Base-by-base conservation (phyloP, 495 filamentous ascomycete species). In the Lichina pygmaea region DNA sequence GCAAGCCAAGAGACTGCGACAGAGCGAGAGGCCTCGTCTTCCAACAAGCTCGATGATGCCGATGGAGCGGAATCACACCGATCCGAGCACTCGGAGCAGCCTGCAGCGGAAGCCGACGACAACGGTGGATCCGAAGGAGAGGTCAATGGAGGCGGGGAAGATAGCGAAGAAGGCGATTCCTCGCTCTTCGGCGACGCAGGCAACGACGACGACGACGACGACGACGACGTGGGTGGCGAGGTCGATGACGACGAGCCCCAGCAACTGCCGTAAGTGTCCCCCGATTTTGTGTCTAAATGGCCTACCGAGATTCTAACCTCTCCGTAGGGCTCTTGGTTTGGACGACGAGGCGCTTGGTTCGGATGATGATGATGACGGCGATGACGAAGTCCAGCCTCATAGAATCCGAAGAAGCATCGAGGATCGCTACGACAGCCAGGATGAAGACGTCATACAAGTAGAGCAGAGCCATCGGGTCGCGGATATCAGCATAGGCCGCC, bases 321-420 rank as follows among this genome's bases (percentile, higher is more conserved):
- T 32, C 50, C 60, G 71, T 53, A 58, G 53, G 45, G 55, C 52
- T n/a, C 53, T 59, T 49, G 65, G 64, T 46, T 60, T 82, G 12
- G 70, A 77, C 47, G 82, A 92, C 54, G 67, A 72, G 41, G 81
- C 84, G 30, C 61, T 91, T 2, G 80, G 77, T 48, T 93, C 84
- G 8, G 11, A 39, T 6, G 10, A 39, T 39, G 10, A 39, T 39
- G 24, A 24, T 24, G 24, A 24, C 24, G 84, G 77, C n/a, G 75
- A 78, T 50, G 81, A 84, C 51, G 64, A 71, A 48, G 70, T 61
- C 42, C 62, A 72, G 38, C 55, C 57, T 48, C 73, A 77, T 54
- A 65, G 70, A 8, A 43, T 48, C 12, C 33, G 52, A 51, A 39
- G 36, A 39, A 15, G 11, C 36, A 49, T 52, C 12, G 56, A 52